These are phyloP conservation scores for Blastobotrys elegans DNA, from an alignment of 1,139 yeast genomes.

Conservation along the genomic window DNA sequence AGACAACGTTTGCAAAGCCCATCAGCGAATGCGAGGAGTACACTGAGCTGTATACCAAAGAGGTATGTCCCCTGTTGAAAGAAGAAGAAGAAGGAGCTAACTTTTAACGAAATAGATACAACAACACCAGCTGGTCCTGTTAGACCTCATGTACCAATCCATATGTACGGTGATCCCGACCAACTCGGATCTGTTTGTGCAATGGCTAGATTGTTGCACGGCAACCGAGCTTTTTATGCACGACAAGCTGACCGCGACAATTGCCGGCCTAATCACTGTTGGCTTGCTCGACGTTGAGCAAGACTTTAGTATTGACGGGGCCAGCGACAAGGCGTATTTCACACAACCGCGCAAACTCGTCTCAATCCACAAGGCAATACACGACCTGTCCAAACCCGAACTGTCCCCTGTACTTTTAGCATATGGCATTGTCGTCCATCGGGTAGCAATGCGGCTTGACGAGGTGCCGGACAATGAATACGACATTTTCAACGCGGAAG, in stretches of 20 bases:
- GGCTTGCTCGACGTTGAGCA: slow-evolving; percentile 33
- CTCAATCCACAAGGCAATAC: slow-evolving; percentile 37
- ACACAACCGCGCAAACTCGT: slow-evolving; percentile 42
- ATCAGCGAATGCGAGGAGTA: slow-evolving; percentile 15
- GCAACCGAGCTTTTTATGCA: slow-evolving; percentile 3
- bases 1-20: slow-evolving; percentile 15
- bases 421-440: slow-evolving; percentile 65
- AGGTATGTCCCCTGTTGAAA: slow-evolving; percentile 14
- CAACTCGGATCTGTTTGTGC: slow-evolving; percentile 29
- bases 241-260: slow-evolving; percentile 18
- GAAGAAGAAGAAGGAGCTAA: background rate
- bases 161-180: slow-evolving; percentile 29
- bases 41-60: slow-evolving; percentile 16
- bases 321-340: slow-evolving; percentile 38
- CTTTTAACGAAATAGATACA: background rate
- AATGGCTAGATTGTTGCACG: slow-evolving; percentile 10
- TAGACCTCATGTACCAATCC: slow-evolving; percentile 28
- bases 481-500: slow-evolving; percentile 13
- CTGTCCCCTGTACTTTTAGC: slow-evolving; percentile 56
- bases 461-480: slow-evolving; percentile 27
- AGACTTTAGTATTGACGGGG: slow-evolving; percentile 23
- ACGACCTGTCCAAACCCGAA: slow-evolving; percentile 14
- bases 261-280: slow-evolving; percentile 27
- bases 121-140: slow-evolving; percentile 21
- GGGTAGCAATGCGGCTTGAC: slow-evolving; percentile 48